phyloP scores from a whole-genome alignment of 768 basidiomycete species.

The Tricholoma sp. region DNA sequence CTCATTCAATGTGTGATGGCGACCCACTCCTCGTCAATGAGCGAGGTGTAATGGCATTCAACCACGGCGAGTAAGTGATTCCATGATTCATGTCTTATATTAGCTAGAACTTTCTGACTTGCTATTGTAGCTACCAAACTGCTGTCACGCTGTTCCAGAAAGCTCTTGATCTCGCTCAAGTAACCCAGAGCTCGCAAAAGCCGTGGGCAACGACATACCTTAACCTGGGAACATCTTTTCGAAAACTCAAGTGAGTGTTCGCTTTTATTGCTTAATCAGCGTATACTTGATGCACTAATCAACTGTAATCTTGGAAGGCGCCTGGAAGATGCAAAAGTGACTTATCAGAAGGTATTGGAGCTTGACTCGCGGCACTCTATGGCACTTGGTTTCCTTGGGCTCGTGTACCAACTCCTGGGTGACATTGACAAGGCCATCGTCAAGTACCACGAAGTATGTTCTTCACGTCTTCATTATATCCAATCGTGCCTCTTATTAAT shows the following conservation, averaged over 20 bases:
- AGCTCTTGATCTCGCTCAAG: slow-evolving; percentile 76
- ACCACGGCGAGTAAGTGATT: slow-evolving; percentile 67
- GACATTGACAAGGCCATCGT: slow-evolving; percentile 78
- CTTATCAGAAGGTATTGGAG: slow-evolving; percentile 78
- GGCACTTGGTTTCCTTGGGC: slow-evolving; percentile 85
- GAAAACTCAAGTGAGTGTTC: slow-evolving; percentile 66
- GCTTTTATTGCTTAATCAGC: neutral
- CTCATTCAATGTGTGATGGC: slow-evolving; percentile 73
- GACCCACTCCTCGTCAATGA: slow-evolving; percentile 93
- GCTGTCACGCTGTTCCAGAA: slow-evolving; percentile 70
- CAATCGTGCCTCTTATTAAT: slow-evolving; percentile 3
- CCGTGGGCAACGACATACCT: slow-evolving; percentile 89
- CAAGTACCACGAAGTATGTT: slow-evolving; percentile 84
- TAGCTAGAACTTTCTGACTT: neutral
- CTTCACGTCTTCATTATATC: neutral
- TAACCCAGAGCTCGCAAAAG: slow-evolving; percentile 78
- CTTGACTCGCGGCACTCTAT: slow-evolving; percentile 81
- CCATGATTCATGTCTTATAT: neutral
- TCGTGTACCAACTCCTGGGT: slow-evolving; percentile 74
- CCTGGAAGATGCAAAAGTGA: slow-evolving; percentile 59
- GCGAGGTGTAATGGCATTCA: slow-evolving; percentile 88
- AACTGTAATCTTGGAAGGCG: slow-evolving; percentile 25
- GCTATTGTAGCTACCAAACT: slow-evolving; percentile 53
- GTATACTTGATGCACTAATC: neutral
- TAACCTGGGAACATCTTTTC: slow-evolving; percentile 87